Percentiles rank a stretch among this genome's conserved stretches.
Evolutionary conservation across 1,284 basidiomycete genomes (phyloP).

Genomic region (Cryptococcus deneoformans): DNA sequence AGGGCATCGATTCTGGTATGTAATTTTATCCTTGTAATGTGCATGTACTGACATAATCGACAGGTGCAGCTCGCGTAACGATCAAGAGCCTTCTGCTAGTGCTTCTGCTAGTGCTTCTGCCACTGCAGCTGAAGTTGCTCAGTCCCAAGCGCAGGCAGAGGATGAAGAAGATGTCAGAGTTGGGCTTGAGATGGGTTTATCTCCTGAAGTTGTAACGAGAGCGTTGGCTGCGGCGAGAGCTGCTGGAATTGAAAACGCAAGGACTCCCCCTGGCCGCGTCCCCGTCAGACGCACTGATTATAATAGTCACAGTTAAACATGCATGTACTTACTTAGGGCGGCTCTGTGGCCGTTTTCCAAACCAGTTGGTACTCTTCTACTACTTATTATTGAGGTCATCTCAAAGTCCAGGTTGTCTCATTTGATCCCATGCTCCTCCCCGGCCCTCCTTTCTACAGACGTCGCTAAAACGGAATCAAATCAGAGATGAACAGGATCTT

Average conservation of each 20-base stretch:
- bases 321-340: too few species aligned
- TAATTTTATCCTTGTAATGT: not conserved
- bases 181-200: slow-evolving; percentile 16
- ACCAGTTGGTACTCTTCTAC: too few species aligned
- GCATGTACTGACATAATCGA: not conserved
- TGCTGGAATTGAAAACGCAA: slow-evolving; percentile 10
- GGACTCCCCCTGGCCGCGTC: not conserved
- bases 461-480: too few species aligned
- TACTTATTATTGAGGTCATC: too few species aligned
- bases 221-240: slow-evolving; percentile 13
- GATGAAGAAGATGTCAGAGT: slow-evolving; percentile 18
- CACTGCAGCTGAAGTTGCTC: not conserved
- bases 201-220: slow-evolving; percentile 14
- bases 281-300: too few species aligned
- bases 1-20: slow-evolving; percentile 72
- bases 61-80: slow-evolving; percentile 32
- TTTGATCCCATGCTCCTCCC: too few species aligned
- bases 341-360: too few species aligned
- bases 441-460: too few species aligned
- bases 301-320: too few species aligned
- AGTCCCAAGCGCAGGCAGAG: slow-evolving; percentile 1
- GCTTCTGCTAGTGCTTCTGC: not conserved
- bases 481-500: too few species aligned
- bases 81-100: slow-evolving; percentile 20
- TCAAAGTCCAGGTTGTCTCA: too few species aligned